These are phyloP conservation scores for Salix koriyanagi DNA, from an alignment of 345 rosid species.

Conservation along the genomic window DNA sequence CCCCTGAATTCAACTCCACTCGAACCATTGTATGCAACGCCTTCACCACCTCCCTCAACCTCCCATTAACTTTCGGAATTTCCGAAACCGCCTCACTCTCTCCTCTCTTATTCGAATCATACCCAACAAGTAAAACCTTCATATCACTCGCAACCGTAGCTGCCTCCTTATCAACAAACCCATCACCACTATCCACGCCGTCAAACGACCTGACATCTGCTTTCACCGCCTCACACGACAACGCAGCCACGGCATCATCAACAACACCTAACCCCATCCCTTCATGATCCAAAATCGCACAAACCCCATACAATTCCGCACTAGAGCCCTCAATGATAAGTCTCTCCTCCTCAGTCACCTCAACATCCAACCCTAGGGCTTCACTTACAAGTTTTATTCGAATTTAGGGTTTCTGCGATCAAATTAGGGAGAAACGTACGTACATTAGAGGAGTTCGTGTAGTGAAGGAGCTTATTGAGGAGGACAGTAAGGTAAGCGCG, in stretches of 20 bases:
- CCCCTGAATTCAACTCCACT: conserved; percentile 45
- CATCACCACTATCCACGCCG: conserved; percentile 63
- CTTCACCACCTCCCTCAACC: conserved; percentile 54
- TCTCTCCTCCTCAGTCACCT: conserved; percentile 46
- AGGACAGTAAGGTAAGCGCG: conserved; percentile 50
- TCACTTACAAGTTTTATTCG: not conserved
- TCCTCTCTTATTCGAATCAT: conserved; percentile 47
- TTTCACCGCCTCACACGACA: conserved; percentile 67
- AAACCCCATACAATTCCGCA: conserved; percentile 40
- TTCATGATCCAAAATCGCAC: conserved; percentile 55
- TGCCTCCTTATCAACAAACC: conserved; percentile 56
- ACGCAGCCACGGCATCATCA: conserved; percentile 57
- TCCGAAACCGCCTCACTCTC: conserved; percentile 37
- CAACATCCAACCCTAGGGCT: conserved; percentile 13
- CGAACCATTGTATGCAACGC: conserved; percentile 50
- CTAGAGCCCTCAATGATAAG: conserved; percentile 31
- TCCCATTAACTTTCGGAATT: conserved; percentile 53
- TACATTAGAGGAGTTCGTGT: conserved; percentile 23
- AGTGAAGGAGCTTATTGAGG: conserved; percentile 56
- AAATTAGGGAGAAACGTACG: conserved; percentile 39
- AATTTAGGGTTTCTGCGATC: conserved; percentile 36
- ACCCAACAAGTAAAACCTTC: conserved; percentile 67
- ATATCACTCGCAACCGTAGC: conserved; percentile 66
- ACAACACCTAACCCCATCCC: conserved; percentile 43
- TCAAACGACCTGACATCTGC: conserved; percentile 47